Base-by-base conservation (phyloP, 2,329 filamentous ascomycete genomes). In the Fusarium albosuccineum region DNA sequence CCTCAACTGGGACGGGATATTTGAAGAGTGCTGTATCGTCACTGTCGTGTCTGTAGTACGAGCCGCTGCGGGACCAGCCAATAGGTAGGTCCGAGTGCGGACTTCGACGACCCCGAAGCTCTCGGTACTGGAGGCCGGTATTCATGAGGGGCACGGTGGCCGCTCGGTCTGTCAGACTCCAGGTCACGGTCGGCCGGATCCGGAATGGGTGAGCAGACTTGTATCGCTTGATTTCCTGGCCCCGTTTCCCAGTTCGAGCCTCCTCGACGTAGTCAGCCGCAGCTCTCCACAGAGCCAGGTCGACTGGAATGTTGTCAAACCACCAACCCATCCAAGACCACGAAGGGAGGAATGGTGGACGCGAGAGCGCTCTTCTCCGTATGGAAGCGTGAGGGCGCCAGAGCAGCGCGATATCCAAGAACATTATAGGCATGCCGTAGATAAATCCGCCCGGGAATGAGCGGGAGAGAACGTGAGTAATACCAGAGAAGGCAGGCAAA, bases 271-370 rank as follows among this genome's bases (percentile, higher is more conserved):
- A 82, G 66, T 83, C 81, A 9, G 79, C 79, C 2, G 80, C 78
- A 1, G 80, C 80, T 48, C 77, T 76, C 81, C 81, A 83, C 10
- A 83, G 71, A 6, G 72, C 74, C 57, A 82, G 64, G 54, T 83
- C 81, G 13, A 80, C 78, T 6, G 81, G 76, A 13, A 82, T 74
- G 29, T 77, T 79, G 57, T 83, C 81, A 57, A 81, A 82, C 77
- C 80, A 82, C 81, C 81, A 83, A 22, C 81, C 81, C 77, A 83
- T 80, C 81, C 81, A 83, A 30, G 80, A 81, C 81, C 81, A 83
- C 5, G 79, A 81, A 0, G 81, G 81, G 6, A 83, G 72, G 53
- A 80, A 80, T 2, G 79, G 76, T 10, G 78, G 74, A 0, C 76
- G 74, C 4, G 77, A 71, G 7, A 79, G 67, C 7, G 77, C 76